phyloP scores from a whole-genome alignment of 225 moss, liverwort and hornwort genomes.

The Climacium dendroides region DNA sequence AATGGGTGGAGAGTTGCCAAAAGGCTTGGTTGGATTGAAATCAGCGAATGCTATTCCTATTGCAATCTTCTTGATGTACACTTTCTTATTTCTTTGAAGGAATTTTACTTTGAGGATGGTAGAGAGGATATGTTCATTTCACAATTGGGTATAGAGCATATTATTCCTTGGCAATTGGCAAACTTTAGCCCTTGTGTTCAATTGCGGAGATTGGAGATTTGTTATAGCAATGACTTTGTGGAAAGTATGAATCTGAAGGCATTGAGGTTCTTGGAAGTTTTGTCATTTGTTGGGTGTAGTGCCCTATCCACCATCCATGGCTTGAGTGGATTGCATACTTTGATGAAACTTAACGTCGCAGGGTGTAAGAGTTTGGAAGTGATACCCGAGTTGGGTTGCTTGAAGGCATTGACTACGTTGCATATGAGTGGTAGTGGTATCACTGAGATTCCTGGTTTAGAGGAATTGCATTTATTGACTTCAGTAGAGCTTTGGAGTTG shows the following conservation, averaged over 20 bases:
- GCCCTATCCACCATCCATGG: not conserved
- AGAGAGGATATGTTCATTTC: too few relatives aligned
- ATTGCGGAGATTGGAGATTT: not conserved
- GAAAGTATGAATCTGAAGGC: not conserved
- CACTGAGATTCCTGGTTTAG: not conserved
- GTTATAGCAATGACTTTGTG: rapidly evolving
- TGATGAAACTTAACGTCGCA: rapidly evolving
- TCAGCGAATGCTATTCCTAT: rapidly evolving
- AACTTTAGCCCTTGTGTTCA: not conserved
- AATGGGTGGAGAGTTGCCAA: too few relatives aligned
- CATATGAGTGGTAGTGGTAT: rapidly evolving
- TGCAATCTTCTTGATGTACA: rapidly evolving
- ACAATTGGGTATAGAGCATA: rapidly evolving
- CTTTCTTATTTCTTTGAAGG: not conserved
- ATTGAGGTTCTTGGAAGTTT: not conserved
- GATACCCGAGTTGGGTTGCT: rapidly evolving
- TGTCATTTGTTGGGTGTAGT: rapidly evolving
- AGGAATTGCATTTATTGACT: not conserved
- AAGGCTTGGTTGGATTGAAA: not conserved
- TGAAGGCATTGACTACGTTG: not conserved
- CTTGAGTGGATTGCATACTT: not conserved
- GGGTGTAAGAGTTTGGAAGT: not conserved
- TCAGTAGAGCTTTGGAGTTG: rapidly evolving
- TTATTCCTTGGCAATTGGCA: not conserved
- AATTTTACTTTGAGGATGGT: rapidly evolving